These are phyloP conservation scores for Fusarium staphyleae DNA, from an alignment of 2,329 filamentous ascomycete genomes.

Conservation along the genomic window DNA sequence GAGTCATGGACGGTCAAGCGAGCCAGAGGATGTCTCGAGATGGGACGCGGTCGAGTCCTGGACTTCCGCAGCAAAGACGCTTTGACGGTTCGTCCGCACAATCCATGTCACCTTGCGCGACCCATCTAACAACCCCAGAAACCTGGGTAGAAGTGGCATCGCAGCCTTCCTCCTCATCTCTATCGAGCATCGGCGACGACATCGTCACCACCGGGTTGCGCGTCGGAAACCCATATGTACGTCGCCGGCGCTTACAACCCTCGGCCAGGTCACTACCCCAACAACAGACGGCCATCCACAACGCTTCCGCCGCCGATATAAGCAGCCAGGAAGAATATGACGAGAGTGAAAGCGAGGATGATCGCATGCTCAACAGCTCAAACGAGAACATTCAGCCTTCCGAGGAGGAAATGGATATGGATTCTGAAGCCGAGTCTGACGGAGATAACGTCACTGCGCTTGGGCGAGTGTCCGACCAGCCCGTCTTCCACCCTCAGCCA, in stretches of 20 bases:
- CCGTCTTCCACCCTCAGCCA: slow-evolving; percentile 81
- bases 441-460: slow-evolving; percentile 86
- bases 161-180: slow-evolving; percentile 89
- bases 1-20: slow-evolving; percentile 41
- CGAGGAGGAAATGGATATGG: slow-evolving; percentile 50
- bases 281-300: slow-evolving; percentile 52
- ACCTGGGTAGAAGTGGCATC: slow-evolving; percentile 97
- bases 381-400: slow-evolving; percentile 58
- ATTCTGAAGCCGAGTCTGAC: slow-evolving; percentile 58
- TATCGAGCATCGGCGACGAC: slow-evolving; percentile 85
- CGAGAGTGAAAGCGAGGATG: slow-evolving; percentile 90
- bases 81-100: slow-evolving; percentile 46
- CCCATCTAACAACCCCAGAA: slow-evolving; percentile 61
- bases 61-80: slow-evolving; percentile 45
- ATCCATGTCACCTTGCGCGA: not conserved
- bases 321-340: slow-evolving; percentile 96
- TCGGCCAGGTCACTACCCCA: slow-evolving; percentile 46
- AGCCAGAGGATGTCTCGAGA: slow-evolving; percentile 39
- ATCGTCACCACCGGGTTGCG: slow-evolving; percentile 89
- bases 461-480: slow-evolving; percentile 63
- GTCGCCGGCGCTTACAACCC: slow-evolving; percentile 60
- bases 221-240: slow-evolving; percentile 70
- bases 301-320: slow-evolving; percentile 54
- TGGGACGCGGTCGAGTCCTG: slow-evolving; percentile 43
- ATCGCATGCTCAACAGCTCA: slow-evolving; percentile 68